Evolutionary conservation across 768 basidiomycete species (phyloP), one percentile per base, ranked within the genome.

Genomic region (Psilocybe tampanensis): DNA sequence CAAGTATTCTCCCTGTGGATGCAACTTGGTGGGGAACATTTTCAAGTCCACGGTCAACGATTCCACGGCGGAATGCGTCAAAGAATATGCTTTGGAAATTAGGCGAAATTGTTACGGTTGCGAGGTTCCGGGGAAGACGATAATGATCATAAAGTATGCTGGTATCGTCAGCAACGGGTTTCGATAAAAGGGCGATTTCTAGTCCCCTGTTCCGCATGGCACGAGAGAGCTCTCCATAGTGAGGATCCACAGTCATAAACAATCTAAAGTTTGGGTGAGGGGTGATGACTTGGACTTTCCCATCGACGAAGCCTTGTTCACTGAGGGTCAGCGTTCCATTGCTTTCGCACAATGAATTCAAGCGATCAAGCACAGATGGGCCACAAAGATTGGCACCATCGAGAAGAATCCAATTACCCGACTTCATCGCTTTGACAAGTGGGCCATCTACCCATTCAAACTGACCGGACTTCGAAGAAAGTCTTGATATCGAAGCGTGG

Each of bases 171-270:
- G 73, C 61, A 13, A 68, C 65, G 47, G 72, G 69, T 18, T 56
- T 51, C 5, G 67, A 49, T 9, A 79, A 52, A 52, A 94, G 64
- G 24, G 82, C 80, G 45, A 98, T 81, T 71, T 99, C 97, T 33
- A 97, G 77, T 17, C 96, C 96, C 55, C 97, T 86, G 73, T 99
- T 99, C 22, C 97, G 89, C 97, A 99, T 99, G 2, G 97, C 97
- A 34, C 97, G 82, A 1, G 97, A 98, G 11, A 98, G 76, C 72
- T 99, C 97, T 44, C 97, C 97, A 59, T 89, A 82, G 59, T 88
- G 87, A 24, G 94, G 91, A 67, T 99, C 93, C 50, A 95, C 86
- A 2, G 88, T 85, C 94, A 99, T 96, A 74, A 98, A 90, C 5
- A 99, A 76, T 23, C 95, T 84, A 75, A 99, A 99, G 62, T 88